Base-by-base conservation (phyloP, 306 rosid genomes). In the Cicer bijugum region DNA sequence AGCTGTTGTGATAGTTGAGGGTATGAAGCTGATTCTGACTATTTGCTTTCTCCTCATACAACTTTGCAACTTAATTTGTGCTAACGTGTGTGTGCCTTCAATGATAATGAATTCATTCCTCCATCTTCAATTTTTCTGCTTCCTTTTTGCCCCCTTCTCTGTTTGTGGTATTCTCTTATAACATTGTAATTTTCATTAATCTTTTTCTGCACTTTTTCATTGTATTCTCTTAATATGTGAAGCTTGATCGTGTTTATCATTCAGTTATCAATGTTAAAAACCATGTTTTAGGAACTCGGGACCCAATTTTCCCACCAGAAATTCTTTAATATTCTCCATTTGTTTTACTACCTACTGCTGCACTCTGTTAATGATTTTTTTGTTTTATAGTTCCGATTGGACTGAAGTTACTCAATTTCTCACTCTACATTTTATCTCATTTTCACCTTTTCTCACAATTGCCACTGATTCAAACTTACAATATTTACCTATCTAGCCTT, bases 1-100 rank as follows among this genome's bases (percentile, higher is more conserved):
- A 60, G 86, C 99, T 72, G 96, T 94, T 76, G 97, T 86, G 46
- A 94, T 94, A 67, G 97, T 94, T 76, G 99, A 94, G 80, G 99
- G 99, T 91, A 86, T 76, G 75, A 55, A 40, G 69, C 59, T 76
- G 75, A 74, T 62, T 69, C 52, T 69, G 67, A 23, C 51, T 52
- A 17, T 10, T 14, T 57, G 23, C 9, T 57, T n/a, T 57, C 53
- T 33, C 15, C 8, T n/a, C 63, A 53, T 80, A 37, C 63, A 51
- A 57, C 53, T 71, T 75, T 71, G 37, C 73, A 52, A 12, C 33
- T 51, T 58, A 57, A 33, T 59, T 50, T 45, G 48, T 81, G 46
- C 75, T 70, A 33, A 20, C 35, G 0, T 53, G 46, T 72, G 47
- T 50, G 46, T 72, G 59, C 45, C 6, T 8, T 35, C 44, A 19